Base-by-base conservation (phyloP, 495 filamentous ascomycete species). In the Daldinia grandis region DNA sequence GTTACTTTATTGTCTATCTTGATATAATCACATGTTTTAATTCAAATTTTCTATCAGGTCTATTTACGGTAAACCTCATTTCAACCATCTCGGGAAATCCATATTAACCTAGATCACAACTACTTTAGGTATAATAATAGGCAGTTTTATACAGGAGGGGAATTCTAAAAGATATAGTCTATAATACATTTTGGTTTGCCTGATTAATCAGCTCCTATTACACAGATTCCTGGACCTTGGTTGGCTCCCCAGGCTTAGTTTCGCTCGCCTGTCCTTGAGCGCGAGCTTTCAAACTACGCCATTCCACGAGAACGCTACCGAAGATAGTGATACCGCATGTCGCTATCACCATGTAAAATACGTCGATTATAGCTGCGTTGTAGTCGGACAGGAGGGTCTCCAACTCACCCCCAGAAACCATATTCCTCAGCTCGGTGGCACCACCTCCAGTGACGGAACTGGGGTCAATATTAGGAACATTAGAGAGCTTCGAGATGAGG, bases 351-450 rank as follows among this genome's bases (percentile, higher is more conserved):
- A 69, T 33, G 17, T 69, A 69, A 14, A 64, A 69, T 5, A 69
- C 60, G n/a, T 63, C 47, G 9, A 69, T 21, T 14, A 69, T 50
- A 17, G 66, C 66, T 4, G 14, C 59, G 47, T 64, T 69, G 15
- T 69, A 69, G 15, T 69, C 66, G 14, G 59, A 58, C 0, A 69
- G 42, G 28, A 69, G 66, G 12, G 35, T 35, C 3, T 17, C 8
- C 8, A 69, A 33, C 31, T 69, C 66, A 15, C 47, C 53, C 2
- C 53, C 60, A 5, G 66, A 69, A 35, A 56, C 66, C 17, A 69
- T 7, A 17, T 53, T 58, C 15, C 73, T 73, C 58, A 81, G 73
- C 51, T 85, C 84, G 17, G 84, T 84, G 55, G 88, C 87, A 3
- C 89, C 82, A 7, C 82, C 76, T 4, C 37, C 24, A 14, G 75